A percentile compares a stretch with the other conserved stretches of the same genome.
phyloP scores from a whole-genome alignment of 495 filamentous ascomycete species.

The Neurospora sp. region DNA sequence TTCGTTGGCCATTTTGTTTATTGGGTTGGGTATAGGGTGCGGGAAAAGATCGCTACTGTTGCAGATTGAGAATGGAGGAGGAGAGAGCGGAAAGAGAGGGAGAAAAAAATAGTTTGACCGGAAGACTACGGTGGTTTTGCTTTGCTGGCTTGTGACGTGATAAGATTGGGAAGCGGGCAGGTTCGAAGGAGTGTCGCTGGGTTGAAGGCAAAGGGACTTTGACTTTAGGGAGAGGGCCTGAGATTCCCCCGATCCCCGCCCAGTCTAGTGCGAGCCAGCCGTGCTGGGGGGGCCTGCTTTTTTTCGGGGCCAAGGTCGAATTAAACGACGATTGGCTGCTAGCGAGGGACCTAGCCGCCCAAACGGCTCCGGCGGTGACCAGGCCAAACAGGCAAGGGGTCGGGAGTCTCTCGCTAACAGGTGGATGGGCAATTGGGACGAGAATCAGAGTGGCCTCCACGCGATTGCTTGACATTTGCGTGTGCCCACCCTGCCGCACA shows the following conservation, averaged over 20 bases:
- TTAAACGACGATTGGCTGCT: conserved; percentile 10
- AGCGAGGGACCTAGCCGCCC: conserved; percentile 9
- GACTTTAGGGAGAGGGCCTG: conserved; percentile 8
- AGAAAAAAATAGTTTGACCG: conserved; percentile 7
- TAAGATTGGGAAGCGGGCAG: conserved; percentile 9
- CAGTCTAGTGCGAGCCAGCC: conserved; percentile 11
- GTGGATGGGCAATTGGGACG: background rate
- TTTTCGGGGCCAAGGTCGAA: conserved; percentile 10
- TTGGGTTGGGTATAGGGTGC: conserved; percentile 10
- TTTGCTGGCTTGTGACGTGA: conserved; percentile 27
- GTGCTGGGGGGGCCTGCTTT: conserved; percentile 17
- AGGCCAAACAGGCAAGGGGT: conserved; percentile 1
- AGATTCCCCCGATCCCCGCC: conserved; percentile 16
- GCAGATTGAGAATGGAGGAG: background rate
- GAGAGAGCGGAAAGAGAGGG: background rate
- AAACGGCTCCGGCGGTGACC: conserved; percentile 4
- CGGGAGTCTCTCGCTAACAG: conserved; percentile 16
- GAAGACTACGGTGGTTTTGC: conserved; percentile 10
- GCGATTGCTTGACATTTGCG: background rate
- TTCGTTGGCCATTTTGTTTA: conserved; percentile 53
- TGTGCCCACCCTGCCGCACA: background rate
- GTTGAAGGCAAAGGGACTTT: conserved; percentile 20
- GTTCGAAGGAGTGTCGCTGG: conserved; percentile 12
- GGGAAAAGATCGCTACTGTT: conserved; percentile 11
- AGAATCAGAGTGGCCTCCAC: background rate